These are phyloP conservation scores for Tilletia indica DNA, from an alignment of 1,284 basidiomycete genomes.

Conservation along the genomic window DNA sequence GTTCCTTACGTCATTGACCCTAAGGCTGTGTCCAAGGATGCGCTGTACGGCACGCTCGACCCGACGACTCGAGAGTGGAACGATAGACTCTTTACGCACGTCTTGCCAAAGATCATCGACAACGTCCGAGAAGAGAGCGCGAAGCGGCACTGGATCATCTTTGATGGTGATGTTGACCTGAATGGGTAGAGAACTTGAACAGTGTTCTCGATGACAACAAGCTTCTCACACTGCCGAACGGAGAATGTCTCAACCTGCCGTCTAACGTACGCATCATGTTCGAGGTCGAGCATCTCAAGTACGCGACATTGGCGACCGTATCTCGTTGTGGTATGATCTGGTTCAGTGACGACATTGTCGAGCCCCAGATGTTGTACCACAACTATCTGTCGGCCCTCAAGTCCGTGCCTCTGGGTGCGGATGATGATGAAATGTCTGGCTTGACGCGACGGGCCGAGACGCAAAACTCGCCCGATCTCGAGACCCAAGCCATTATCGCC, in stretches of 20 bases:
- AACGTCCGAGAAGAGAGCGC: constrained; percentile 95
- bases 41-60: constrained; percentile 93
- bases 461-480: constrained; percentile 62
- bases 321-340: constrained; percentile 99
- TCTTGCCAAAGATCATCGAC: constrained; percentile 95
- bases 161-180: constrained; percentile 99
- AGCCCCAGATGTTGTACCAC: constrained; percentile 84
- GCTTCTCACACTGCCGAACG: constrained; percentile 91
- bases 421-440: constrained; percentile 75
- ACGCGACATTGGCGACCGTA: constrained; percentile 96
- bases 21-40: constrained; percentile 98
- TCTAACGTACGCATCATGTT: constrained; percentile 99
- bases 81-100: constrained; percentile 96
- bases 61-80: constrained; percentile 99
- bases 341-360: constrained; percentile 96
- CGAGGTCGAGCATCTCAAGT: constrained; percentile 95
- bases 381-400: constrained; percentile 81
- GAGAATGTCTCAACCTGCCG: constrained; percentile 94
- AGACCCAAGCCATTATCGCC: constrained; percentile 75
- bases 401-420: constrained; percentile 77
- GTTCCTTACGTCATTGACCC: constrained; percentile 97
- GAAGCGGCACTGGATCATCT: constrained; percentile 99
- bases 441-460: constrained; percentile 52
- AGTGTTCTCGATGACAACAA: constrained; percentile 93
- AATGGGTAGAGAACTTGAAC: constrained; percentile 99